Base-by-base conservation (phyloP, 2,329 filamentous ascomycete species). In the Pseudocercospora fuligena region DNA sequence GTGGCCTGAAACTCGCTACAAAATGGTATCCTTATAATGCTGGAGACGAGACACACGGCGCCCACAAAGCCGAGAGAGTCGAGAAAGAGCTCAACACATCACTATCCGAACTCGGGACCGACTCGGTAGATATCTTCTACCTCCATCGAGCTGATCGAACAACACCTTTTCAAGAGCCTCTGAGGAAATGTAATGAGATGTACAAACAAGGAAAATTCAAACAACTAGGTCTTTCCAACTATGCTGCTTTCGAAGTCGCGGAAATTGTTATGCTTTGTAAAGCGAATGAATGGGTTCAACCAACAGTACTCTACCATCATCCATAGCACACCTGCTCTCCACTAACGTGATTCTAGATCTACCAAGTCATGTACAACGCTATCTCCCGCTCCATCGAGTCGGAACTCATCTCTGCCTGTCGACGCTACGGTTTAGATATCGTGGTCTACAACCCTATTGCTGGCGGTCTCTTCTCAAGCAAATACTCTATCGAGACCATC, bases 181-280 rank as follows among this genome's bases (percentile, higher is more conserved):
- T 97, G 12, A 86, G 88, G 72, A 90, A 88, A 1, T 84, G 93
- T 65, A 87, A 97, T 78, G 88, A 92, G 78, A 81, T 96, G 57
- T 91, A 95, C 82, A 91, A 92, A 78, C 87, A 90, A 61, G 92
- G 92, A 66, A 94, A 94, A 76, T 96, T 97, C 74, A 87, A 91
- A 14, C 85, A 87, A 56, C 81, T 97, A 21, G 92, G 92, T 1
- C 80, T 97, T 67, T 91, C 88, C 73, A 97, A 97, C 80, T 96
- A 88, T 77, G 91, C 92, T 0, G 89, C 92, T 0, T 94, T 90
- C 76, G 93, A 97, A 78, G 90, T 97, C 12, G 92, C 92, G 0
- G 92, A 96, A 80, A 86, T 94, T 9, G 90, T 90, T 66, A 86
- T 92, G 77, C 89, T 88, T 36, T 93, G 90, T 82, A 89, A 89